Conservation (phyloP, 2,329 filamentous ascomycete species). For the Bimuria novae-zelandiae region DNA sequence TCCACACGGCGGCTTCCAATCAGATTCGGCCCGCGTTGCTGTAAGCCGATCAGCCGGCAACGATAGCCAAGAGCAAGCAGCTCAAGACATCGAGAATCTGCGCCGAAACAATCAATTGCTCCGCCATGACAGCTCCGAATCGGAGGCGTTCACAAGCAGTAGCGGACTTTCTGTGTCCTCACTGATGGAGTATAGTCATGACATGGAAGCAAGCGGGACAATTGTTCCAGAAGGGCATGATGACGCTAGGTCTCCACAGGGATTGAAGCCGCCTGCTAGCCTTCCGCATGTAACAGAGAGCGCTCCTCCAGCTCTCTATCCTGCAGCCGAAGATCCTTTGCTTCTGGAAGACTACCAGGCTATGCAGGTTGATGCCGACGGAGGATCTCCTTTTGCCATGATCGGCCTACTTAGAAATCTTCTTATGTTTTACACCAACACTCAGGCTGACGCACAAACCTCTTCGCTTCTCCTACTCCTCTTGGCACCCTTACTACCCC, state of each 20-base stretch:
- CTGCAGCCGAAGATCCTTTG: constrained; percentile 34
- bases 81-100: constrained; percentile 45
- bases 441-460: constrained; percentile 53
- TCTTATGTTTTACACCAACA: constrained; percentile 48
- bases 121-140: constrained; percentile 47
- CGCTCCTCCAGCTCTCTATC: constrained; percentile 30
- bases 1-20: constrained; percentile 12
- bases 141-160: constrained; percentile 43
- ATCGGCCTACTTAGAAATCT: constrained; percentile 50
- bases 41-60: constrained; percentile 21
- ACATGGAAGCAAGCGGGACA: constrained; percentile 50
- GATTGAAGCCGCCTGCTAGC: constrained; percentile 18
- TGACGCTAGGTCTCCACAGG: constrained; percentile 31
- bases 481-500: constrained; percentile 51
- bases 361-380: constrained; percentile 40
- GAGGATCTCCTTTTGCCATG: constrained; percentile 45
- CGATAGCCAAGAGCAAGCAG: constrained; percentile 37
- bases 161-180: constrained; percentile 30
- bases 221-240: constrained; percentile 45
- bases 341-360: constrained; percentile 44
- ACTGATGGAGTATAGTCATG: constrained; percentile 33
- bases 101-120: constrained; percentile 48
- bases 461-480: constrained; percentile 53
- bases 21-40: constrained; percentile 20
- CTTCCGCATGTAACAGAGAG: constrained; percentile 29